Evolutionary conservation across 345 rosid species (phyloP), one percentile per base, ranked within the genome.

Genomic region (Abelmoschus esculentus): DNA sequence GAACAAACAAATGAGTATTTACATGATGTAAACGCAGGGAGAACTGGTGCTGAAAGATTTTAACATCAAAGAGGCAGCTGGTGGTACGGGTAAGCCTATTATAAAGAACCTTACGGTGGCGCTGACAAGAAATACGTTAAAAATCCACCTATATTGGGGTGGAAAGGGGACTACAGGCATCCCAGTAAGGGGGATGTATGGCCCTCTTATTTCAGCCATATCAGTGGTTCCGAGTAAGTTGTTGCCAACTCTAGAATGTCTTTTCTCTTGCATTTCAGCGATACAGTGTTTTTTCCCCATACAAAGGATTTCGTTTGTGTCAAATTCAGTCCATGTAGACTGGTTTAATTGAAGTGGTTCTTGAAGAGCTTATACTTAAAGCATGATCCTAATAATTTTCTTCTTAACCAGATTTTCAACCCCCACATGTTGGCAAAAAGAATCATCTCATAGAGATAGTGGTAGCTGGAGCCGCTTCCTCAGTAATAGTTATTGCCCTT

Each of bases 131-230:
- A 32, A 81, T 66, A 87, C 81, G 3, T 69, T 91, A 70, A 84
- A 91, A 86, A 84, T 91, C 36, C 89, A 81, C 31, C 70, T 91
- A 10, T 78, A 88, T 71, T 89, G 92, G 92, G 88, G 90, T 67
- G 97, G 91, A 12, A 87, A 79, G 78, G 92, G 97, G 26, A 89
- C 97, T 14, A 90, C 92, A 2, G 82, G 82, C 52, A 87, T 89
- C 57, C 97, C 95, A 2, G 12, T 7, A 0, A 79, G 97, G 77
- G 96, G 96, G 74, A 72, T 70, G 65, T 89, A 91, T 57, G 97
- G 97, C 53, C 91, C 96, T 80, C 72, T 86, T 52, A 83, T 91
- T 15, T 91, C 96, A 55, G 96, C 93, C 53, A 89, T 91, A 71
- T 85, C 91, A 15, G 86, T 87, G 57, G 72, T 75, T 60, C 82